Base-by-base conservation (phyloP, 2,329 filamentous ascomycete species). In the Colletotrichum tamarilloi region DNA sequence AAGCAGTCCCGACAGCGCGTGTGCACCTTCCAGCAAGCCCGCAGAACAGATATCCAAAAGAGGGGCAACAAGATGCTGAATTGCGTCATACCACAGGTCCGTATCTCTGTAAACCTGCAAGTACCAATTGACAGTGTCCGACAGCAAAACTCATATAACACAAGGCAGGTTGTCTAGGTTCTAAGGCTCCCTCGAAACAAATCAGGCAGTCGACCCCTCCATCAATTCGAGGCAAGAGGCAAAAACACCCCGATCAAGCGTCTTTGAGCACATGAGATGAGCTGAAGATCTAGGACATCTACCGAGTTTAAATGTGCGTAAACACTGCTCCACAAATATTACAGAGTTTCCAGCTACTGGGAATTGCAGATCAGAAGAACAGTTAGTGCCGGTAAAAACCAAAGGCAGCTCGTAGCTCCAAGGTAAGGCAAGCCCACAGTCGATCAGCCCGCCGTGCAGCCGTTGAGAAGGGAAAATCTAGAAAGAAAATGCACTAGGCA, bases 61-160 rank as follows among this genome's bases (percentile, higher is more conserved):
- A 68, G 49, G 63, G 68, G 64, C 57, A 28, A 28, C 49, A 14
- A 16, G 42, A n/a, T 22, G 55, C 32, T 65, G 32, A 7, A 70
- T 70, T 69, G 46, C 70, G 70, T 73, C 70, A 73, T 73, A 52
- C 22, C 16, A 22, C 24, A 38, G n/a, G 24, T 28, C 19, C 1
- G 16, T 26, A 53, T 55, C 32, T 35, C 38, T 42, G 38, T 19
- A 42, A 42, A 28, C 28, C 24, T 49, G 11, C 12, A 14, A 22
- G 22, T 56, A 28, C 22, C 11, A 26, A 42, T 49, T 16, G 30
- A 14, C 30, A 42, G 8, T 52, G 12, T 22, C 62, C 22, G 26
- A 14, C 38, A 19, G 32, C 32, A 14, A 30, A 63, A 24, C 12
- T 11, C 60, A 19, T n/a, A 5, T 24, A 22, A 11, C 22, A 24